phyloP scores from a whole-genome alignment of 2,329 filamentous ascomycete genomes.

The Teratosphaeria pseudoeucalypti region DNA sequence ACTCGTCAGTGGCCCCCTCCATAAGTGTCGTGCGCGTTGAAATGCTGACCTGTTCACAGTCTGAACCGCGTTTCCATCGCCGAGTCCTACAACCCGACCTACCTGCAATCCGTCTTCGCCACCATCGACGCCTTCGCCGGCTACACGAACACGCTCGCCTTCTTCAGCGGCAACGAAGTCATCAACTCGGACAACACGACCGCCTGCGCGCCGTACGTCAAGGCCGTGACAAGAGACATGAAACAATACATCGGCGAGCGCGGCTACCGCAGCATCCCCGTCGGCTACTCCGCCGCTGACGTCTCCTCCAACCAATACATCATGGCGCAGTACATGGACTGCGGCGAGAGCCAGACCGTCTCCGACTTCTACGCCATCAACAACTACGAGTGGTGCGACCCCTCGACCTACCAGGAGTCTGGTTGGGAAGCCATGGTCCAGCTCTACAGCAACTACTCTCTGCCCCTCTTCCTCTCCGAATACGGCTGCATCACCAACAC shows the following conservation, averaged over 20 bases:
- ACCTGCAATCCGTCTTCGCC: slow-evolving; percentile 75
- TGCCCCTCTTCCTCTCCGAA: slow-evolving; percentile 77
- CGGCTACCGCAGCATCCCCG: slow-evolving; percentile 55
- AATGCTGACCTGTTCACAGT: slow-evolving; percentile 34
- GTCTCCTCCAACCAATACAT: slow-evolving; percentile 73
- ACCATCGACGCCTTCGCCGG: slow-evolving; percentile 73
- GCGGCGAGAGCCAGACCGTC: slow-evolving; percentile 60
- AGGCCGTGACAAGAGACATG: slow-evolving; percentile 65
- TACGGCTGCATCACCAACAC: slow-evolving; percentile 77
- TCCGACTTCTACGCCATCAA: slow-evolving; percentile 84
- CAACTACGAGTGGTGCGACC: slow-evolving; percentile 76
- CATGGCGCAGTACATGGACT: slow-evolving; percentile 87
- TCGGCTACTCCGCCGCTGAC: slow-evolving; percentile 76
- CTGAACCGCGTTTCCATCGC: slow-evolving; percentile 63
- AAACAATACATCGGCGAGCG: slow-evolving; percentile 70
- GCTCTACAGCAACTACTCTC: slow-evolving; percentile 72
- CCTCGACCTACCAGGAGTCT: slow-evolving; percentile 55
- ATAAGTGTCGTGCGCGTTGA: too few species aligned
- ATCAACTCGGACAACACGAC: slow-evolving; percentile 55
- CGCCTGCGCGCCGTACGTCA: slow-evolving; percentile 53
- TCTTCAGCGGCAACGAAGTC: slow-evolving; percentile 68
- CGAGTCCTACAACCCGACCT: slow-evolving; percentile 72
- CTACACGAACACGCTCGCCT: slow-evolving; percentile 76
- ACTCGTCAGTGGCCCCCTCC: slow-evolving; percentile 24
- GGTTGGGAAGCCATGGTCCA: slow-evolving; percentile 80